Evolutionary conservation across 2,329 filamentous ascomycete species (phyloP), one percentile per base, ranked within the genome.

Genomic region (Colletotrichum truncatum): DNA sequence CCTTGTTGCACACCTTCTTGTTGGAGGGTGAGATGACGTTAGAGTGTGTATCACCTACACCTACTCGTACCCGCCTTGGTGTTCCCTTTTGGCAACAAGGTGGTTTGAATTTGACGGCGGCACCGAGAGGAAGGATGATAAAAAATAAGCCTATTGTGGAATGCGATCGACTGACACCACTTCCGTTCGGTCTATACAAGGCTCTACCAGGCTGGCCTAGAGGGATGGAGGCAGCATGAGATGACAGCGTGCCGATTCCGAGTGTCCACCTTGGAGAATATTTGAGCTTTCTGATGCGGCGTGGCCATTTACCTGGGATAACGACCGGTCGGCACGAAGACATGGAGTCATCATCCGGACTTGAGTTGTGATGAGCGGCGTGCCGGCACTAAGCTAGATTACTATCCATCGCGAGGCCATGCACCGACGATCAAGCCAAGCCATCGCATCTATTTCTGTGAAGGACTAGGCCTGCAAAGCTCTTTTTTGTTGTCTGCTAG

Each of bases 381-480:
- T 11, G 11, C 8, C 49, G 28, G 49, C 34, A 55, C 41, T 46
- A 38, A 12, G 16, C 34, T 34, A 51, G 34, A 51, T 18, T 49
- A 6, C 12, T 16, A 45, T 32, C 5, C 1, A 25, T 23, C 16
- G 53, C 23, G 21, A 43, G 36, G 3, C 16, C 38, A 38, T 23
- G 51, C 34, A 51, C 16, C 4, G 28, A 25, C 48, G 30, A 21
- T 52, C 30, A 18, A 36, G 41, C 49, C 48, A 62, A 64, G 48
- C 62, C 62, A 62, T 56, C 43, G 56, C 14, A 45, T 51, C 57
- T 65, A 56, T 55, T 65, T 56, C 41, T 6, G 57, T 41, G 32
- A 16, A 36, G 21, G 26, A 39, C 39, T 34, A 48, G n/a, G n/a
- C 23, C 28, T 18, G 14, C 23, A 32, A 16, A 9, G 39, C 30